Conservation (phyloP, 331 rosid species). For the Spiraea crenata region DNA sequence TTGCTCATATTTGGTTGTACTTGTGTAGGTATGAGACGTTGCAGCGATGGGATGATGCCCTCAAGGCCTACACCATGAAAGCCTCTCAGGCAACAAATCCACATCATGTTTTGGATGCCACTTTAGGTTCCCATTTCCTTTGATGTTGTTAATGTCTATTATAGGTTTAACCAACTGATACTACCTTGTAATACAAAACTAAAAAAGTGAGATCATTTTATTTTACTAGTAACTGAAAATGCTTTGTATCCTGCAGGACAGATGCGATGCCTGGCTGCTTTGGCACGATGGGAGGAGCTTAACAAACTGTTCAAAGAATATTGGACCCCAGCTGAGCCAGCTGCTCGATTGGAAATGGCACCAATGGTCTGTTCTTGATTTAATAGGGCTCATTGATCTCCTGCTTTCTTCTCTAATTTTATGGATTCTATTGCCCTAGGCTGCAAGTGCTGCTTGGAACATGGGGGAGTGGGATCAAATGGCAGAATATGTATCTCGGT, state of each 20-base stretch:
- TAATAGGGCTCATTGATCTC: slow-evolving; percentile 14
- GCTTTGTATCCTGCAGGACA: slow-evolving; percentile 56
- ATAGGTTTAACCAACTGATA: not conserved
- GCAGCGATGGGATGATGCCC: slow-evolving; percentile 99
- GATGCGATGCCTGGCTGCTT: slow-evolving; percentile 98
- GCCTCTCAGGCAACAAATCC: slow-evolving; percentile 74
- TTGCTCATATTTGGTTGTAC: slow-evolving; percentile 22
- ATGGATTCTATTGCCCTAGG: slow-evolving; percentile 46
- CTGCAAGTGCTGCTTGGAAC: slow-evolving; percentile 96
- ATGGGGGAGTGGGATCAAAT: slow-evolving; percentile 99
- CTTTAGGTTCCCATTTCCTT: slow-evolving; percentile 59
- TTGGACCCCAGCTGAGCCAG: slow-evolving; percentile 98
- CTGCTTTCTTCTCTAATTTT: slow-evolving; percentile 12
- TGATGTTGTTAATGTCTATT: not conserved
- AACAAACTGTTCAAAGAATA: slow-evolving; percentile 80
- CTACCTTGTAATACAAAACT: too few species aligned
- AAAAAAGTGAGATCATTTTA: not conserved
- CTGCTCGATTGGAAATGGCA: slow-evolving; percentile 97
- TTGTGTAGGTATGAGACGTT: slow-evolving; percentile 84
- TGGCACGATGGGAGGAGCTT: slow-evolving; percentile 99
- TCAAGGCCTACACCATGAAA: slow-evolving; percentile 89
- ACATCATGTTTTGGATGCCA: slow-evolving; percentile 78
- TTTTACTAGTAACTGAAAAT: slow-evolving; percentile 11
- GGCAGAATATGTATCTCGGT: slow-evolving; percentile 89
- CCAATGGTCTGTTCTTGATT: slow-evolving; percentile 68